Evolutionary conservation across 192 early-diverging fungal genomes (phyloP), one percentile per base, ranked within the genome.

Genomic region (Backusella macrospora): DNA sequence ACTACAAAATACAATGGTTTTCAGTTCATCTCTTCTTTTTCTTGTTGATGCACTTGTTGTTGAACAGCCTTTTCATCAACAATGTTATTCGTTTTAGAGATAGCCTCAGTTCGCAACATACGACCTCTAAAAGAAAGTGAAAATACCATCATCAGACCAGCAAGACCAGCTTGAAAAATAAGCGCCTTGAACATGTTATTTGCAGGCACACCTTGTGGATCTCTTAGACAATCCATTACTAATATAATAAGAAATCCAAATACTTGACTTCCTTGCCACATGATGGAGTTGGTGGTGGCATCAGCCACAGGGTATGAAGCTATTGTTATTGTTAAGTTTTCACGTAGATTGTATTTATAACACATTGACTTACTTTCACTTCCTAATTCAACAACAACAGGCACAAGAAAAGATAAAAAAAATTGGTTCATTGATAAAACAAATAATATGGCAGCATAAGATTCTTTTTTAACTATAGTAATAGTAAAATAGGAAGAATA

Each of bases 231-330:
- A 23, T 76, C 75, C 79, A 80, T 80, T 6, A 72, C 65, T 37
- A 76, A 29, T 5, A 76, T 65, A 66, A 74, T 49, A 8, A 80
- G 39, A 38, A 76, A 70, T 5, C 73, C 79, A 45, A 80, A 76
- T 6, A 76, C 71, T 52, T 80, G 79, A 44, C 67, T 62, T 47
- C 75, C 74, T 76, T 76, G 75, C 79, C 74, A 80, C 8, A 80
- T 39, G n/a, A 76, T 48, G 0, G 79, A 80, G 46, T 69, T 76
- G 34, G 62, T 75, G 34, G 69, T 76, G 6, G 79, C 70, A 29
- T 76, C 75, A 37, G 75, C 59, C 4, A 74, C 72, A 40, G 79
- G 79, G 62, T 76, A 80, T n/a, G 75, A 74, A 2, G 69, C 79
- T 80, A 38, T 26, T 43, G 5, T 43, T 6, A 63, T 63, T 13